Base-by-base conservation (phyloP, 805 yeast species). In the Candida sanyiensis region DNA sequence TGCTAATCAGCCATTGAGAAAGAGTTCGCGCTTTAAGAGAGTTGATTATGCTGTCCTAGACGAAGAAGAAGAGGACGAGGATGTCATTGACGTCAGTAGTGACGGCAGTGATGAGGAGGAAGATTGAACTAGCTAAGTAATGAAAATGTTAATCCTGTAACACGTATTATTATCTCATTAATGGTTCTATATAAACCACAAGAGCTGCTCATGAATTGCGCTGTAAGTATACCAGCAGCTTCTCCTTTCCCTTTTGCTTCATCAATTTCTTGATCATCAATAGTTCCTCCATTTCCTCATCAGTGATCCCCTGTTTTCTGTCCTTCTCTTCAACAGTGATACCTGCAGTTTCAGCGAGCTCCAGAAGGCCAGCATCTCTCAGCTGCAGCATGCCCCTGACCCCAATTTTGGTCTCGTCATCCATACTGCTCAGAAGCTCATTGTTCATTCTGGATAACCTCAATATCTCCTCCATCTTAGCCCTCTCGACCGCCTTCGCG, bases 221-320 rank as follows among this genome's bases (percentile, higher is more conserved):
- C 16, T 63, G 63, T 40, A 87, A 66, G 55, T 86, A 82, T 31
- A 72, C 59, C 46, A 85, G 37, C 31, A 88, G 58, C 34, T 73
- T 71, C 5, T 77, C 85, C 48, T 73, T 72, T 1, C 95, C 95
- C 57, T 83, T 88, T 29, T 73, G 44, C 46, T 75, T 70, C 58
- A 89, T 70, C 37, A 89, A 61, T 49, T 67, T 63, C 51, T 76
- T 80, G 31, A 88, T 72, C 18, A 74, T 63, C 26, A 65, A 44
- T 20, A 84, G 63, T 36, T 79, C 79, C 4, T 61, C 53, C 2
- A 73, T 28, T 47, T 82, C 89, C 3, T 61, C 57, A 7, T 37
- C 23, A 3, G 40, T 18, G 21, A 45, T 17, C 25, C 39, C 40
- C 9, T 31, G 23, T 16, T 13, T 18, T 31, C 34, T 19, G 13